Percentiles rank a stretch among this genome's conserved stretches.
These are phyloP conservation scores for Zymoseptoria ardabiliae DNA, from an alignment of 2,329 filamentous ascomycete species.

Conservation along the genomic window DNA sequence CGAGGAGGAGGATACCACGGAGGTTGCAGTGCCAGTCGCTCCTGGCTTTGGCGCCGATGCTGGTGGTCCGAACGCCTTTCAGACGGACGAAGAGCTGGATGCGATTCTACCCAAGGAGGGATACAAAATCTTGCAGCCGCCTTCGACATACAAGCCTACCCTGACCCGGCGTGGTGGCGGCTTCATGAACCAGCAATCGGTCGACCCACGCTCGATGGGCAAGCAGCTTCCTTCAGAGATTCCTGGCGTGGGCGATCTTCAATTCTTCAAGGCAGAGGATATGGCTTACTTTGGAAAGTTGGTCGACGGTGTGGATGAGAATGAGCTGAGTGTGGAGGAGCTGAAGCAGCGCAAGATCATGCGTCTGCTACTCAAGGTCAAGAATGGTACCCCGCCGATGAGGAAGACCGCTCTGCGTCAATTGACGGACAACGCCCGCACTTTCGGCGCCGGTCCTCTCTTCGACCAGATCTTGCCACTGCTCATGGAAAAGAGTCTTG, in stretches of 20 bases:
- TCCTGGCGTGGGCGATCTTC: constrained; percentile 87
- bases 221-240: constrained; percentile 94
- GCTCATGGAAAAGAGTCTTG: constrained; percentile 95
- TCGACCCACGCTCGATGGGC: constrained; percentile 71
- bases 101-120: constrained; percentile 83
- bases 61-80: constrained; percentile 66
- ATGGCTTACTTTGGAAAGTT: constrained; percentile 99
- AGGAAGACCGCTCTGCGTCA: constrained; percentile 95
- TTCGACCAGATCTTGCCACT: constrained; percentile 97
- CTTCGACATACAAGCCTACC: constrained; percentile 81
- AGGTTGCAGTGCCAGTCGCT: constrained; percentile 45
- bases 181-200: constrained; percentile 97
- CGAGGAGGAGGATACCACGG: constrained; percentile 45
- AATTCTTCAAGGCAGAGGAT: constrained; percentile 97
- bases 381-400: constrained; percentile 98
- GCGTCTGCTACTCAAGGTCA: constrained; percentile 92
- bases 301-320: constrained; percentile 89
- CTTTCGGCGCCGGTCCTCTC: constrained; percentile 86
- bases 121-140: constrained; percentile 85
- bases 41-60: constrained; percentile 71
- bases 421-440: constrained; percentile 92
- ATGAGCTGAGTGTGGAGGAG: constrained; percentile 84
- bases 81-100: constrained; percentile 92
- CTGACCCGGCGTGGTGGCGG: constrained; percentile 44
- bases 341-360: constrained; percentile 98